Percentiles rank a stretch among this genome's conserved stretches.
phyloP scores from a whole-genome alignment of 2,329 filamentous ascomycete genomes.

The Colletotrichum lini region DNA sequence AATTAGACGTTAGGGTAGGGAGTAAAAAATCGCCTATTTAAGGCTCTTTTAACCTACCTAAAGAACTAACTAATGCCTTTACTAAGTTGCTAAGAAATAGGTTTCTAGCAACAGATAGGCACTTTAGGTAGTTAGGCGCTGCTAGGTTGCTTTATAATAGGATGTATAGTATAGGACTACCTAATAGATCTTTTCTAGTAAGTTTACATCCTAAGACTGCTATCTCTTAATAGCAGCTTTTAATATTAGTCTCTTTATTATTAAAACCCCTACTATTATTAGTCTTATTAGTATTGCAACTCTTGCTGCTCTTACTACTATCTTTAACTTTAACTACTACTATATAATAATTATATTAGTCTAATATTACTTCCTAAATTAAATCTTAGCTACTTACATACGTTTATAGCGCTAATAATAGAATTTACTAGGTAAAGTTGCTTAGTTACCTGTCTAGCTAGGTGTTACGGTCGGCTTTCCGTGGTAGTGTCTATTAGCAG shows the following conservation, averaged over 20 bases:
- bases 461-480: too few species aligned
- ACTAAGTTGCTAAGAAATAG: neutral
- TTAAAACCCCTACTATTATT: neutral
- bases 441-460: too few species aligned
- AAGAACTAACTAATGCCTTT: neutral
- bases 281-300: too few species aligned
- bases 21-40: conserved; percentile 6
- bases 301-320: too few species aligned
- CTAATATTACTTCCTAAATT: too few species aligned
- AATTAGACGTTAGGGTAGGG: conserved; percentile 6
- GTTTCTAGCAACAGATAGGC: neutral
- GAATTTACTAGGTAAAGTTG: too few species aligned
- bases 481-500: too few species aligned
- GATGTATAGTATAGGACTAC: neutral
- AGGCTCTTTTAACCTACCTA: neutral
- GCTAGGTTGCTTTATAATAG: neutral
- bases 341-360: too few species aligned
- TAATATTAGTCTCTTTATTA: neutral
- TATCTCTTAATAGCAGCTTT: conserved; percentile 1
- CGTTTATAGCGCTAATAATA: too few species aligned
- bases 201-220: neutral
- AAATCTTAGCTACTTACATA: too few species aligned
- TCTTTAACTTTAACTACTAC: too few species aligned
- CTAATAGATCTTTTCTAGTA: neutral
- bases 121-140: neutral